Conservation (phyloP, 768 basidiomycete genomes). For the Serendipita indica region DNA sequence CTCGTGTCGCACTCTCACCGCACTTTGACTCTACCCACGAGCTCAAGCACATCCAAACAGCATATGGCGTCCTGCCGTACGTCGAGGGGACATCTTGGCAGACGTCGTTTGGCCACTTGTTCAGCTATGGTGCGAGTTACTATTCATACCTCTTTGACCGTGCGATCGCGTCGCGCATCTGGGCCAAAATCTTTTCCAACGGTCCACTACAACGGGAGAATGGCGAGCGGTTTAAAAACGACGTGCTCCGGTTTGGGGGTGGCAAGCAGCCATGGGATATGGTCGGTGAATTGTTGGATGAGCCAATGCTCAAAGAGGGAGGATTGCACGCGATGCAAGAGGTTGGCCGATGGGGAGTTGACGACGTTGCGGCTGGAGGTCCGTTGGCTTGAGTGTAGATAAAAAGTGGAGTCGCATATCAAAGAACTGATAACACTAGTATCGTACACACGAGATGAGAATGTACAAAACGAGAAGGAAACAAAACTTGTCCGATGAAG, state of each 20-base stretch:
- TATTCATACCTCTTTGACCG: conserved; percentile 96
- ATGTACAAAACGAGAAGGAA: no score
- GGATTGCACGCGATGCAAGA: conserved; percentile 74
- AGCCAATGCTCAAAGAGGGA: conserved; percentile 51
- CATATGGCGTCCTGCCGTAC: conserved; percentile 67
- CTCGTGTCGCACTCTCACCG: conserved; percentile 36
- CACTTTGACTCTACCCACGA: conserved; percentile 61
- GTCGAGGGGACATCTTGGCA: conserved; percentile 83
- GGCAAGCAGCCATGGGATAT: conserved; percentile 90
- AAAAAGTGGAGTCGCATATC: no score
- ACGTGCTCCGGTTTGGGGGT: conserved; percentile 69
- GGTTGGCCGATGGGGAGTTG: conserved; percentile 80
- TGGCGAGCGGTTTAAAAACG: conserved; percentile 69
- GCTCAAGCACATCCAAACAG: conserved; percentile 44
- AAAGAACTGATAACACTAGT: no score
- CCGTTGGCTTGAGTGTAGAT: background rate
- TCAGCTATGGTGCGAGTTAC: conserved; percentile 94
- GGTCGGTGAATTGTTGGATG: conserved; percentile 55
- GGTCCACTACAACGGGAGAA: conserved; percentile 54
- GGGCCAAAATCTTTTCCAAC: conserved; percentile 53
- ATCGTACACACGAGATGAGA: no score
- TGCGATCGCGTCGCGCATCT: conserved; percentile 88
- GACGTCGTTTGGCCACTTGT: conserved; percentile 89
- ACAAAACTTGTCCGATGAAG: no score
- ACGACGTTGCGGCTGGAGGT: conserved; percentile 34